These are phyloP conservation scores for Scedosporium apiospermum DNA, from an alignment of 2,329 filamentous ascomycete genomes.

Conservation along the genomic window DNA sequence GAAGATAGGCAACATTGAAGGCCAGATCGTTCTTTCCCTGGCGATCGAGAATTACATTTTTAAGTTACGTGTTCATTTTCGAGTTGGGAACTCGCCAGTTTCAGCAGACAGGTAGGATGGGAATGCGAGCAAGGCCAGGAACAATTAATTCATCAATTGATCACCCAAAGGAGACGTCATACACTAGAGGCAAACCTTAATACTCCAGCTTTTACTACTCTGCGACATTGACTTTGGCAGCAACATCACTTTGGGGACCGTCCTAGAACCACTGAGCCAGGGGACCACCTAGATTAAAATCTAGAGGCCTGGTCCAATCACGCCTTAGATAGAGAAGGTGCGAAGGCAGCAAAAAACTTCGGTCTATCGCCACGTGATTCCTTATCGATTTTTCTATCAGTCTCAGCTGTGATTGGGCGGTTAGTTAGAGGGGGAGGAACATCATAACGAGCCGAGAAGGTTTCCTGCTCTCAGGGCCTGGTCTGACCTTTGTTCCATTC, in stretches of 20 bases:
- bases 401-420: neutral
- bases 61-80: too few relatives aligned
- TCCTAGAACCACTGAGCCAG: neutral
- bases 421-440: neutral
- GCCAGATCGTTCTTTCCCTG: neutral
- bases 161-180: too few relatives aligned
- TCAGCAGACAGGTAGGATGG: neutral
- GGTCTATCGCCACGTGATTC: conserved; percentile 5
- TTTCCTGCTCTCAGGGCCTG: neutral
- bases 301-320: neutral
- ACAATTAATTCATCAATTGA: too few relatives aligned
- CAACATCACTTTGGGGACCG: neutral
- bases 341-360: neutral
- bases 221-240: too few relatives aligned
- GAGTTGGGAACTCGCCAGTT: too few relatives aligned
- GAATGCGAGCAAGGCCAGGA: neutral
- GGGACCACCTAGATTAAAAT: neutral
- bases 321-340: neutral
- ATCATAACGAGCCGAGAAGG: neutral
- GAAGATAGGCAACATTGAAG: neutral
- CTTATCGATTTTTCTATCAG: conserved; percentile 6
- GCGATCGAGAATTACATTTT: too few relatives aligned
- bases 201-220: too few relatives aligned
- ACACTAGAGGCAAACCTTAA: too few relatives aligned
- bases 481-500: neutral